Percentiles rank a stretch among this genome's conserved stretches.
These are phyloP conservation scores for Fusarium sp. DNA, from an alignment of 2,329 filamentous ascomycete species.

Conservation along the genomic window DNA sequence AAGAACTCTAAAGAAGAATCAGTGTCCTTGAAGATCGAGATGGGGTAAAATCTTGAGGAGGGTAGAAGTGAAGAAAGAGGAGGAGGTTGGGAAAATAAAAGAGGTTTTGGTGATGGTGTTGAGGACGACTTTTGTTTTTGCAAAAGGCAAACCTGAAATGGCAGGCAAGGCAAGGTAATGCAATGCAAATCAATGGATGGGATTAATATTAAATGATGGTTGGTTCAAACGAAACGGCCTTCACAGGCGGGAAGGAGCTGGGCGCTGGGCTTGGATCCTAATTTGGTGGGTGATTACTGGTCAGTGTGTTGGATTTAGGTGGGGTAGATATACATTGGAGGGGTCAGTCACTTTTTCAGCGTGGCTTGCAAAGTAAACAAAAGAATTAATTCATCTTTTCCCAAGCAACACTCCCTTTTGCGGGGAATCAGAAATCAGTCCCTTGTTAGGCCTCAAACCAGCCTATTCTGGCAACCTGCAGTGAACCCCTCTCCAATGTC, in stretches of 20 bases:
- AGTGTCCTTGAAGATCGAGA: constrained; percentile 4
- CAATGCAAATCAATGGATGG: constrained; percentile 11
- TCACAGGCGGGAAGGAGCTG: constrained; percentile 13
- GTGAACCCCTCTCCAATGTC: constrained; percentile 24
- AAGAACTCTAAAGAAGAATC: constrained; percentile 21
- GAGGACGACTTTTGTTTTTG: constrained; percentile 20
- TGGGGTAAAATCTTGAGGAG: constrained; percentile 3
- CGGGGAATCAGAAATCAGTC: background rate
- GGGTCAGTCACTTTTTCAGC: background rate
- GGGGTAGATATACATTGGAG: constrained; percentile 13
- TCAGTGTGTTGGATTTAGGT: background rate
- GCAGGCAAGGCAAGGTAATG: constrained; percentile 9
- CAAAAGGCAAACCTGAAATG: constrained; percentile 18
- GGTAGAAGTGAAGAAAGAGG: constrained; percentile 18
- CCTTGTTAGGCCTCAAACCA: background rate
- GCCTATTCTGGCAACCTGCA: constrained; percentile 1
- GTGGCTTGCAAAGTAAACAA: constrained; percentile 42
- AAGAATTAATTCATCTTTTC: constrained; percentile 11
- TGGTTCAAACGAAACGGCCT: constrained; percentile 24
- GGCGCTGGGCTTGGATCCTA: background rate
- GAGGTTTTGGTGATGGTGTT: constrained; percentile 37
- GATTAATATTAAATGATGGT: background rate
- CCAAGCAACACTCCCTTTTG: constrained; percentile 20
- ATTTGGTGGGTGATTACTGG: constrained; percentile 9
- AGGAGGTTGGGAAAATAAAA: constrained; percentile 14